These are phyloP conservation scores for Chytriomyces confervae DNA, from an alignment of 192 early-diverging fungal species.

Conservation along the genomic window DNA sequence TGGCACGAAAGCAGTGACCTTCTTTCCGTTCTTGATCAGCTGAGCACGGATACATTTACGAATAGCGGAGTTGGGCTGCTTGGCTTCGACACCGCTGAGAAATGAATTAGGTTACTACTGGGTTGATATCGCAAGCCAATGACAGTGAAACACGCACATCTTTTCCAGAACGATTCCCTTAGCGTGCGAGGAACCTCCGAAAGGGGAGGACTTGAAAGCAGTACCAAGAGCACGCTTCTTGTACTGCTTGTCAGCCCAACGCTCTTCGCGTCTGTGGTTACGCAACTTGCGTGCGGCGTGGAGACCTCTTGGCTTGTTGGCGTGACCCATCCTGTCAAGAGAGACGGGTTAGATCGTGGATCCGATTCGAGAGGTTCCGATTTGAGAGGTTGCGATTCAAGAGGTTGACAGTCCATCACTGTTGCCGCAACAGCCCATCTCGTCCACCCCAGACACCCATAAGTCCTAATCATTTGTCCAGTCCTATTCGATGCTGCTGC, in stretches of 20 bases:
- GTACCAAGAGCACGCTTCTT: slow-evolving; percentile 98
- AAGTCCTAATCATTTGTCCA: not conserved
- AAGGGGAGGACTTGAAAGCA: slow-evolving; percentile 96
- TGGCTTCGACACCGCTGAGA: slow-evolving; percentile 96
- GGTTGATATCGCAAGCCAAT: slow-evolving; percentile 9
- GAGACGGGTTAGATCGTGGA: not conserved
- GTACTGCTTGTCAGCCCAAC: slow-evolving; percentile 99
- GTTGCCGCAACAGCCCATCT: not conserved
- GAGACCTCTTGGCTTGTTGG: slow-evolving; percentile 92
- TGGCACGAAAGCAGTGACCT: slow-evolving; percentile 99
- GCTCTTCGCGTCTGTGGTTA: slow-evolving; percentile 95
- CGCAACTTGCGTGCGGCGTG: slow-evolving; percentile 98
- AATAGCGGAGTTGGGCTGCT: slow-evolving; percentile 99
- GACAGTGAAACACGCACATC: slow-evolving; percentile 69
- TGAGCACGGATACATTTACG: slow-evolving; percentile 99
- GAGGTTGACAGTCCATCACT: not conserved
- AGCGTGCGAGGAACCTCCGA: slow-evolving; percentile 99
- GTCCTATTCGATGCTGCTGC: not conserved
- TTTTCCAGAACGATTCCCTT: slow-evolving; percentile 99
- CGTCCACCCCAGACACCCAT: not conserved
- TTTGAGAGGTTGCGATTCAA: no score
- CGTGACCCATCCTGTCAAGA: slow-evolving; percentile 38
- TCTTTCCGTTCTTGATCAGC: slow-evolving; percentile 99
- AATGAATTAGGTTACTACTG: not conserved
- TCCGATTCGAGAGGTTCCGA: not conserved